phyloP scores from a whole-genome alignment of 2,329 filamentous ascomycete genomes.

The Alternaria consortialis region DNA sequence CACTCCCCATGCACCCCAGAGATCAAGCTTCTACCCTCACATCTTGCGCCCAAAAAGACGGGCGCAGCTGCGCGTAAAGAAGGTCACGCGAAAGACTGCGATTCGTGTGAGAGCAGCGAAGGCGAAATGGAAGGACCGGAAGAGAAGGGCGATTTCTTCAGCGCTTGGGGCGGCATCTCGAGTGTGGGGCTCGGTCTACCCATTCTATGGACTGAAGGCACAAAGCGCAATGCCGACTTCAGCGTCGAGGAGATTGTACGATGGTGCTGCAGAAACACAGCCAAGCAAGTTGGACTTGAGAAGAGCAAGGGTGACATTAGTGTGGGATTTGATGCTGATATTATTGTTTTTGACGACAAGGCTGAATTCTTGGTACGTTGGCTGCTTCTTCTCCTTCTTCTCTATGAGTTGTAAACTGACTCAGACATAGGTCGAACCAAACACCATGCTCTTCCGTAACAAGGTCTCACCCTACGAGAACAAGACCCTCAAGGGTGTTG shows the following conservation, averaged over 20 bases:
- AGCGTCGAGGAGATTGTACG: constrained; percentile 80
- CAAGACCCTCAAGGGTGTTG: constrained; percentile 77
- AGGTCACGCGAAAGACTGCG: constrained; percentile 50
- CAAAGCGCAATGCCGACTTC: constrained; percentile 64
- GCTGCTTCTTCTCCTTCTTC: neutral
- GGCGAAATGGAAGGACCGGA: constrained; percentile 52
- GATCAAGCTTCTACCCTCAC: constrained; percentile 82
- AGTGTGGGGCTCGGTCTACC: constrained; percentile 91
- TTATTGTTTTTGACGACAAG: constrained; percentile 91
- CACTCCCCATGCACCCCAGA: constrained; percentile 97
- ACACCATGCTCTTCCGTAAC: constrained; percentile 93
- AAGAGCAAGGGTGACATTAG: constrained; percentile 82
- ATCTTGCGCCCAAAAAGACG: constrained; percentile 64
- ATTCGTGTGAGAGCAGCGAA: constrained; percentile 39
- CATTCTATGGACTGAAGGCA: constrained; percentile 83
- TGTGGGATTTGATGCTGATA: constrained; percentile 86
- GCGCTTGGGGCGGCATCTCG: constrained; percentile 95
- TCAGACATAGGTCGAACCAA: constrained; percentile 55
- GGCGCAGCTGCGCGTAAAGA: constrained; percentile 28
- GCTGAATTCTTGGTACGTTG: constrained; percentile 74
- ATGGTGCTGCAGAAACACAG: constrained; percentile 87
- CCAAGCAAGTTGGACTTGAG: constrained; percentile 84
- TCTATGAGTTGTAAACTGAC: constrained; percentile 1
- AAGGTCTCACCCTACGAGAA: constrained; percentile 92
- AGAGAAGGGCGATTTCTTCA: constrained; percentile 83